These are phyloP conservation scores for Penicillium crystallinum DNA, from an alignment of 495 filamentous ascomycete species.

Conservation along the genomic window DNA sequence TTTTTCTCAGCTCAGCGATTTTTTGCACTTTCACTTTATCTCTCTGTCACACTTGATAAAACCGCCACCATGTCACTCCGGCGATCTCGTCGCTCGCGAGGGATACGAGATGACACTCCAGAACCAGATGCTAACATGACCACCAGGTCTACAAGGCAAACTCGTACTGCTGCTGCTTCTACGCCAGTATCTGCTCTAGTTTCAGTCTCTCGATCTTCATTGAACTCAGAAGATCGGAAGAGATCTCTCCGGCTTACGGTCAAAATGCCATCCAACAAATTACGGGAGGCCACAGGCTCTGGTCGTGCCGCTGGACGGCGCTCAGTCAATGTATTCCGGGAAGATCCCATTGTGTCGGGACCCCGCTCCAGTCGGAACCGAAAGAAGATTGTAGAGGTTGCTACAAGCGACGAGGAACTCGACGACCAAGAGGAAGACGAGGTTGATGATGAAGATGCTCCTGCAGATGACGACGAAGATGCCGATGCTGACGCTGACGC, in stretches of 20 bases:
- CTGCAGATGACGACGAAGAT: conserved; percentile 53
- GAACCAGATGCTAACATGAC: conserved; percentile 36
- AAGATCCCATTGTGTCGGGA: conserved; percentile 56
- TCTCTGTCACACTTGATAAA: not conserved
- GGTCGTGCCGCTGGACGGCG: conserved; percentile 31
- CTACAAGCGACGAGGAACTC: conserved; percentile 52
- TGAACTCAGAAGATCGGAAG: conserved; percentile 51
- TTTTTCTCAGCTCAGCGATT: not conserved
- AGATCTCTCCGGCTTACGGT: conserved; percentile 74
- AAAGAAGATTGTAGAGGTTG: conserved; percentile 64
- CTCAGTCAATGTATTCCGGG: conserved; percentile 44
- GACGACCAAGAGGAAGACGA: conserved; percentile 59
- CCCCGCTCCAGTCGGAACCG: conserved; percentile 59
- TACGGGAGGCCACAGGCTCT: conserved; percentile 64
- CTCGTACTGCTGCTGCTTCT: conserved; percentile 30
- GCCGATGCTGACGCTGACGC: conserved; percentile 43
- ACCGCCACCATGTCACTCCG: conserved; percentile 41
- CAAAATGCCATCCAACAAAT: conserved; percentile 76
- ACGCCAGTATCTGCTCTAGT: conserved; percentile 21
- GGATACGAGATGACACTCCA: conserved; percentile 32
- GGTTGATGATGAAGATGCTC: conserved; percentile 53
- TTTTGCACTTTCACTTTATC: not conserved
- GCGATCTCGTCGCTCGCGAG: conserved; percentile 47
- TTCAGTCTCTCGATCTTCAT: conserved; percentile 52
- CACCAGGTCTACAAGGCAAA: conserved; percentile 33